Evolutionary conservation across 768 basidiomycete genomes (phyloP), one percentile per base, ranked within the genome.

Genomic region (Pleurotus citrinopileatus): DNA sequence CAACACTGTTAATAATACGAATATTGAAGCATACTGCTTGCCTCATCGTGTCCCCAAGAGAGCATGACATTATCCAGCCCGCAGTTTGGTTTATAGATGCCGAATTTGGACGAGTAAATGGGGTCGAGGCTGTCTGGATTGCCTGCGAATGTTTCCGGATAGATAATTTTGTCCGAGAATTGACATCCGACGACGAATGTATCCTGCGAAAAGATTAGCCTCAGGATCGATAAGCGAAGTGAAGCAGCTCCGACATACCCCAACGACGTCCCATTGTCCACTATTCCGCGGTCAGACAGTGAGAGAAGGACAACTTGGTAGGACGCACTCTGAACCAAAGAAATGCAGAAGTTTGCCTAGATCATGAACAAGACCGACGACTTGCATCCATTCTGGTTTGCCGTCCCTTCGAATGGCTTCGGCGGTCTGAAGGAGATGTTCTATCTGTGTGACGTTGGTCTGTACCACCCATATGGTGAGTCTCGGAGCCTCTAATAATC

Each of bases 261-360:
- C 93, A 22, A 95, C 93, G 48, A 94, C 93, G 57, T 93, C 92
- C 93, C 93, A 95, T 71, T 94, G 92, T 5, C 93, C 93, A 23
- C 52, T 53, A 26, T 42, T 20, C 19, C 15, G 4, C 13, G 8
- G n/a, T 40, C 23, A 42, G 23, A 15, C 42, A 15, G 19, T n/a
- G 10, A 17, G 22, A 17, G 26, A 29, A 8, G 47, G 13, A 32
- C 32, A 20, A 23, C 7, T 10, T 6, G 29, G 13, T 13, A 26
- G 23, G 12, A 43, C 52, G 5, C 17, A 53, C 65, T 90, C 76
- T 2, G 89, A 88, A 19, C 84, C 88, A 65, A 91, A 93, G 59
- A 94, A 77, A 66, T 84, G 81, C n/a, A 94, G 70, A 4, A 95
- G 78, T 67, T 95, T 95, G 47, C 93, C 93, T 48, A 94, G 81